Conservation (phyloP, 2,329 filamentous ascomycete species). For the Monosporascus sp. region DNA sequence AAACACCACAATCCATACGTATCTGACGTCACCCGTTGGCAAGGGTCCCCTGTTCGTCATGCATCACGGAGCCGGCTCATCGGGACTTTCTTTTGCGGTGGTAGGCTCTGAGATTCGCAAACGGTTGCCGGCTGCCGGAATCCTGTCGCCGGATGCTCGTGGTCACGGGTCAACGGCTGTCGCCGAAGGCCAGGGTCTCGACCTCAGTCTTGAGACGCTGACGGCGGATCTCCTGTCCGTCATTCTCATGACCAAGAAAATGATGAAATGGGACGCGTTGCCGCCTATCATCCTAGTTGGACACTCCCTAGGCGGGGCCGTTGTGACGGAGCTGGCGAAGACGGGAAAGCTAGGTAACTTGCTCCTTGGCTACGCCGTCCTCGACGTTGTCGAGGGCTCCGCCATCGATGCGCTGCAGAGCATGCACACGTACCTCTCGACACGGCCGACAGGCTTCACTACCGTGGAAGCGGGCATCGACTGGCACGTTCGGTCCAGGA, state of each 20-base stretch:
- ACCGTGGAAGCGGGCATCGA: slow-evolving; percentile 75
- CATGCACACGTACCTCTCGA: slow-evolving; percentile 89
- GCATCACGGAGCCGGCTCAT: slow-evolving; percentile 93
- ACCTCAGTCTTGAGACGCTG: slow-evolving; percentile 69
- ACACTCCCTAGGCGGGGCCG: slow-evolving; percentile 87
- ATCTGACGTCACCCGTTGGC: slow-evolving; percentile 74
- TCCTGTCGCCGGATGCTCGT: slow-evolving; percentile 80
- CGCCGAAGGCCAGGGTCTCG: slow-evolving; percentile 36
- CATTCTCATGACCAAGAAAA: slow-evolving; percentile 58
- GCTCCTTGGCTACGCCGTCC: slow-evolving; percentile 78
- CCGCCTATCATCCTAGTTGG: slow-evolving; percentile 80
- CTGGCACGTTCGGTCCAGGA: slow-evolving; percentile 88
- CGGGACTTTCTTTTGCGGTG: slow-evolving; percentile 84
- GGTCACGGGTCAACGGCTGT: slow-evolving; percentile 74
- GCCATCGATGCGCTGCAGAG: slow-evolving; percentile 91
- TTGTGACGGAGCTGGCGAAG: slow-evolving; percentile 77
- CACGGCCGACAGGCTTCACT: slow-evolving; percentile 72
- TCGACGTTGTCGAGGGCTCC: slow-evolving; percentile 94
- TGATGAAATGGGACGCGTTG: slow-evolving; percentile 67
- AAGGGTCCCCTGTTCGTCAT: slow-evolving; percentile 81
- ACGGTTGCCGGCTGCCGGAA: slow-evolving; percentile 70
- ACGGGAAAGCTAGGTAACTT: slow-evolving; percentile 58
- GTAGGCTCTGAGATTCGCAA: slow-evolving; percentile 73
- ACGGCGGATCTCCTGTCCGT: slow-evolving; percentile 67
- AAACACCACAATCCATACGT: slow-evolving; percentile 70